Evolutionary conservation across 2,329 filamentous ascomycete species (phyloP), one percentile per base, ranked within the genome.

Genomic region (Penicillium corylophilum): DNA sequence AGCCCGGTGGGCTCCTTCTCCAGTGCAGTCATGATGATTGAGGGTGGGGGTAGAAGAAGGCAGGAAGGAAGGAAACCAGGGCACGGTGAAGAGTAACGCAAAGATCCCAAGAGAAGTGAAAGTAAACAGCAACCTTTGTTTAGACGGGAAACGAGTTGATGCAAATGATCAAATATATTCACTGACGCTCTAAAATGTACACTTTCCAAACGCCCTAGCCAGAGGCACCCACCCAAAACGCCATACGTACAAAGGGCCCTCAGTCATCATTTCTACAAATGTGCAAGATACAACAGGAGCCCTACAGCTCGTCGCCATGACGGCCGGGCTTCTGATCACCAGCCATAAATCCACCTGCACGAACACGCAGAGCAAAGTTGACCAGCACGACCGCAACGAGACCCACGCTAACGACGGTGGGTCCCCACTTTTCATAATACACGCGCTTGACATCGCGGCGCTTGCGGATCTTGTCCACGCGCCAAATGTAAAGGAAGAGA

Each of bases 361-460:
- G 81, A n/a, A 90, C 81, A 56, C 93, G 84, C 63, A 90, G 86
- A 4, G 75, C 88, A 77, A 96, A 95, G 71, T 94, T 95, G 23
- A 95, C 69, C 4, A 80, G 76, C 10, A 96, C 84, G 2, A 91
- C 89, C 0, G 81, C 74, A 38, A 96, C 82, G 47, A 97, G 71
- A 2, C 88, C 82, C 8, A 80, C 64, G 62, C 91, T 95, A 28
- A 99, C 79, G 20, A 85, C 74, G 4, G 81, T 91, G 0, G 94
- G 93, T 0, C 94, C 94, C 80, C 86, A 88, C 61, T 84, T 86
- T 71, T 99, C 94, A 70, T 97, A 94, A 72, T 94, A 99, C 3
- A 76, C 70, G 16, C 71, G 70, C 63, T 85, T 87, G 36, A 93
- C 90, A n/a, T 88, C 90, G 57, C 86, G 85, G 46, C 93, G 81